phyloP scores from a whole-genome alignment of 441 rosid genomes.

The Jatropha podagrica region DNA sequence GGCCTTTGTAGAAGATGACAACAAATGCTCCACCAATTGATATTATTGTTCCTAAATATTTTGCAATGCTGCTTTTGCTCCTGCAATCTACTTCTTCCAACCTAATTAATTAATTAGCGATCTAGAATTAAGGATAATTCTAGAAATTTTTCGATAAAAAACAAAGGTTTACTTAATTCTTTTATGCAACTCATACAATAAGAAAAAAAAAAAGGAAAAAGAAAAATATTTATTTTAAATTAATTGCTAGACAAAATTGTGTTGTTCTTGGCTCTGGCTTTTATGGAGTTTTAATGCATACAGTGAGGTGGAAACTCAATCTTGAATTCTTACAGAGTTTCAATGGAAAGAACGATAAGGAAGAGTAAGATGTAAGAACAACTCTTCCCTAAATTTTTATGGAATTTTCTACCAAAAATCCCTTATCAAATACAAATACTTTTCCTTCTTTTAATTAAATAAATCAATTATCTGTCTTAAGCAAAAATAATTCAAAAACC shows the following conservation, averaged over 20 bases:
- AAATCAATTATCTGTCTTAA: neutral
- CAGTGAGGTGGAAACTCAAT: neutral
- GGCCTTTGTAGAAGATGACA: conserved; percentile 37
- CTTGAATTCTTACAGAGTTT: too few relatives aligned
- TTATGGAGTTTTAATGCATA: neutral
- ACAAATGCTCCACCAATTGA: conserved; percentile 35
- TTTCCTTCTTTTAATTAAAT: too few relatives aligned
- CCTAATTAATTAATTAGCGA: conserved; percentile 10
- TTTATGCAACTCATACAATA: too few relatives aligned
- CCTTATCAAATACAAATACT: neutral
- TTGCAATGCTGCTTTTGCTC: conserved; percentile 32
- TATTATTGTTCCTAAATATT: conserved; percentile 32
- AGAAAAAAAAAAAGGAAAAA: too few relatives aligned
- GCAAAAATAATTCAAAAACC: conserved; percentile 21
- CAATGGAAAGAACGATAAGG: too few relatives aligned
- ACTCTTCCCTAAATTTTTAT: neutral
- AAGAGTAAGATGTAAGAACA: neutral
- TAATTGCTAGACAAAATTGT: too few relatives aligned
- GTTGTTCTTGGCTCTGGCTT: neutral
- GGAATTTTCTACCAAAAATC: neutral
- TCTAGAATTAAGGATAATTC: too few relatives aligned
- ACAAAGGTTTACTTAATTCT: too few relatives aligned
- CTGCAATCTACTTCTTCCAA: conserved; percentile 32
- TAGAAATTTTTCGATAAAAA: too few relatives aligned
- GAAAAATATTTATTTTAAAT: too few relatives aligned